A percentile compares a stretch with the other conserved stretches of the same genome.
phyloP scores from a whole-genome alignment of 805 yeast species.

The Jamesozyma spencerorum region DNA sequence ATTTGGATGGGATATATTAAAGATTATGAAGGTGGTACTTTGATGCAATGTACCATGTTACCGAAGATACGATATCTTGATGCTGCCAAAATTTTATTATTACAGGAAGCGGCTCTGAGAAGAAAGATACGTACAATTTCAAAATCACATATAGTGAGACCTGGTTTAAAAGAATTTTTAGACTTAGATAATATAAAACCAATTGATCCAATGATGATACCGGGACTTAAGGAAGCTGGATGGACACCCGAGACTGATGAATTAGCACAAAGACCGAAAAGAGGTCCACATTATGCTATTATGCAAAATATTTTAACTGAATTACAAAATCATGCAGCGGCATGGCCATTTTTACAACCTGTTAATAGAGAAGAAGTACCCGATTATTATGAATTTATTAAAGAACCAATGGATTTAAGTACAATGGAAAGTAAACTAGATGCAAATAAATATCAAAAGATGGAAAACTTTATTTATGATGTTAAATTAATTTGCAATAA shows the following conservation, averaged over 20 bases:
- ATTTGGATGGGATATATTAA: conserved; percentile 98
- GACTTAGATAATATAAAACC: conserved; percentile 38
- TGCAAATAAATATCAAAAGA: conserved; percentile 79
- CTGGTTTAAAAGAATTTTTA: conserved; percentile 70
- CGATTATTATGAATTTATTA: conserved; percentile 90
- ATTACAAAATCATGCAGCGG: conserved; percentile 86
- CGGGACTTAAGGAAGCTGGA: conserved; percentile 88
- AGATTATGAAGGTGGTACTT: conserved; percentile 97
- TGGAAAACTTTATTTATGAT: conserved; percentile 89
- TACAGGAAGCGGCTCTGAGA: conserved; percentile 88
- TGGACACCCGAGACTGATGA: conserved; percentile 99
- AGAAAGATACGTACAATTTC: conserved; percentile 73
- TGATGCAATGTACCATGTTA: conserved; percentile 94
- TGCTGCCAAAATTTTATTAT: conserved; percentile 69
- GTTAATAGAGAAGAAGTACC: conserved; percentile 91
- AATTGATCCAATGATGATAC: conserved; percentile 75
- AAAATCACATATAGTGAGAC: conserved; percentile 67
- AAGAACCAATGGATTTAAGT: conserved; percentile 95
- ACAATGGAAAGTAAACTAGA: conserved; percentile 93
- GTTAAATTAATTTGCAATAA: conserved; percentile 78
- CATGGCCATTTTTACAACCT: conserved; percentile 96
- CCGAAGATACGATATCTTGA: conserved; percentile 85
- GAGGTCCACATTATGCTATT: conserved; percentile 89
- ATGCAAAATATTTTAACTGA: conserved; percentile 86
- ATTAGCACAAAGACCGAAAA: conserved; percentile 85